Base-by-base conservation (phyloP, 2,329 filamentous ascomycete genomes). In the Colletotrichum lupini region DNA sequence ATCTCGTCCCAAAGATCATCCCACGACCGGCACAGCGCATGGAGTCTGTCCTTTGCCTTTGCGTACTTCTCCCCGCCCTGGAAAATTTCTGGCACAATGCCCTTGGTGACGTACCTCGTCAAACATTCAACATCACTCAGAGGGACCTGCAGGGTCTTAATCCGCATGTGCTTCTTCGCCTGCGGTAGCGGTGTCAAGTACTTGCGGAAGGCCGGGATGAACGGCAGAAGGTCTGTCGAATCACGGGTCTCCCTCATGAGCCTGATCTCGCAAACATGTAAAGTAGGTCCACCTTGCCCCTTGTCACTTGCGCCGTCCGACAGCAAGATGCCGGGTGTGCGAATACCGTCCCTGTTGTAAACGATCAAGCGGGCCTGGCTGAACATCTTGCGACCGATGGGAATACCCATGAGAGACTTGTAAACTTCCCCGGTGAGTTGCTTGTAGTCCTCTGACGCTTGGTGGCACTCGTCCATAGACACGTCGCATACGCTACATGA, bases 161-260 rank as follows among this genome's bases (percentile, higher is more conserved):
- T 87, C 12, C 89, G 88, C 79, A 97, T 90, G 24, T 94, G 89
- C 72, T 87, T 89, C 76, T 91, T 91, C 19, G 85, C 87, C 66
- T 91, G 89, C 1, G 94, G 93, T 0, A 97, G 81, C 14, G 89
- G 86, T 12, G 92, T 89, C 76, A 97, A 91, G 58, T 92, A 85
- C 55, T 87, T 86, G 16, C 93, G 89, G 80, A 97, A 94, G 0
- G 85, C 84, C 5, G 93, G 89, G 2, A 97, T 83, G 79, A 95
- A 98, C 0, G 97, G 95, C 12, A 99, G 86, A 46, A 97, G 87
- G 79, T 98, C 96, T n/a, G 92, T 94, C 19, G 93, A 90, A 78
- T 95, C 92, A 49, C 95, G 90, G 68, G 91, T 90, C 69, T 91
- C 88, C 69, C 93, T 88, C 52, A 91, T 85, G 1, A 92, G 89